Evolutionary conservation across 805 yeast species (phyloP), one percentile per base, ranked within the genome.

Genomic region (Starmerella davenportii): DNA sequence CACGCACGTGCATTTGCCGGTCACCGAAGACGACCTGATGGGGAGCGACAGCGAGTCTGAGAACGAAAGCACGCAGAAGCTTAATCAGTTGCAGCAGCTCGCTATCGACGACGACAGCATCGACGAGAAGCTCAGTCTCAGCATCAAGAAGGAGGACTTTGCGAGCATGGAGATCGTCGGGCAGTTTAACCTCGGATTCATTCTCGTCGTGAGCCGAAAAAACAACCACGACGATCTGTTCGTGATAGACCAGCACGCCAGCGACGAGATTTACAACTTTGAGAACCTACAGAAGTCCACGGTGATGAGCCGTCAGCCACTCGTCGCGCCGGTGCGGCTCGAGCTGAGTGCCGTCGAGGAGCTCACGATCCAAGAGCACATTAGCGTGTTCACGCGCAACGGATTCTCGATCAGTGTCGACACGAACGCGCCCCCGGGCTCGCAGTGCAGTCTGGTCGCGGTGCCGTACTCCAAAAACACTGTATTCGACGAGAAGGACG

Each of bases 211-310:
- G 2, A 63, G 74, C 37, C 42, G 45, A 30, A 43, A 40, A n/a
- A 38, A 39, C 21, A 52, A 54, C 2, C 49, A 44, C n/a, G 53
- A 54, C 3, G 82, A 82, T 51, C 50, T 87, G 24, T 85, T 90
- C 50, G 85, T 90, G 25, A 68, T 90, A 35, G 99, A 90, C 55
- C 99, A 90, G 57, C 99, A 90, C 61, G 98, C 98, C 1, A 79
- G 93, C 47, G 98, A 90, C 60, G 99, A 90, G 52, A 90, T 85
- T 49, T 82, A 52, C 61, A 90, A 90, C 56, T 90, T 81, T 61
- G 98, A 90, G 55, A 63, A 62, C 36, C 58, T 79, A 14, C 74
- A 71, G 47, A 56, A 61, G 15, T 64, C 63, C 2, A 70, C 79
- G 0, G 59, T 62, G 0, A 72, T 85, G 45, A 68, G 71, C 34